phyloP scores from a whole-genome alignment of 768 basidiomycete species.

The Termitomyces sp. region DNA sequence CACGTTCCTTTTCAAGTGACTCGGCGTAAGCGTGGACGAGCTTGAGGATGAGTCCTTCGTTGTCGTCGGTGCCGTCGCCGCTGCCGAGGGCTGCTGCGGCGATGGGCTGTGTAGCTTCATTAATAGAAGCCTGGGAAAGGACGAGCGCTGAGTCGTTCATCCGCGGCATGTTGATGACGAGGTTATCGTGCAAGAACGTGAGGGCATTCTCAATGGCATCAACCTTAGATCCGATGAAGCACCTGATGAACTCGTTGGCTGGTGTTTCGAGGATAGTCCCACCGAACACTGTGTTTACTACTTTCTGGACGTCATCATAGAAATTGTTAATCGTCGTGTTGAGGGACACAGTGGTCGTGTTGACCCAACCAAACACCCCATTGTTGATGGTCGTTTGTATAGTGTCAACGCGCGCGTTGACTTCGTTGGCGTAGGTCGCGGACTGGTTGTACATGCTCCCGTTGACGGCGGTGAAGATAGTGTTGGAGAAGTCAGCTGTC shows the following conservation, averaged over 20 bases:
- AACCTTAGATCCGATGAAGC: constrained; percentile 91
- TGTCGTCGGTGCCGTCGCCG: constrained; percentile 36
- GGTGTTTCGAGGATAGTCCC: constrained; percentile 81
- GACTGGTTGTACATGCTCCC: constrained; percentile 83
- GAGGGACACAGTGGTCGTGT: constrained; percentile 81
- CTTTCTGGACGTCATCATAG: constrained; percentile 80
- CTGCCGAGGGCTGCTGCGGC: constrained; percentile 78
- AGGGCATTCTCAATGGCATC: constrained; percentile 81
- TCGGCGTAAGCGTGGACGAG: constrained; percentile 72
- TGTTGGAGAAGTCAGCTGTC: constrained; percentile 62
- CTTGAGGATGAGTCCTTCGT: constrained; percentile 65
- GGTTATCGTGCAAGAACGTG: constrained; percentile 89
- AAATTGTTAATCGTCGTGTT: constrained; percentile 86
- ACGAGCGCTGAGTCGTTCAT: constrained; percentile 76
- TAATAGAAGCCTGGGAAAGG: constrained; percentile 66
- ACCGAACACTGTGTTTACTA: constrained; percentile 78
- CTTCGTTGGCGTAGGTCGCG: constrained; percentile 65
- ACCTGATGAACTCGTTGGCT: constrained; percentile 83
- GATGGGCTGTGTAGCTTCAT: constrained; percentile 79
- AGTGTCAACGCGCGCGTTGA: constrained; percentile 69
- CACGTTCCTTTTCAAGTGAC: constrained; percentile 74
- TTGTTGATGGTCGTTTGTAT: constrained; percentile 81
- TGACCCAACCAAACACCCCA: constrained; percentile 94
- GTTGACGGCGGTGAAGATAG: constrained; percentile 78
- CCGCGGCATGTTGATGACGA: constrained; percentile 75